Percentiles rank a stretch among this genome's conserved stretches.
Conservation (phyloP, 192 early-diverging fungal species). For the Funneliformis mosseae region DNA sequence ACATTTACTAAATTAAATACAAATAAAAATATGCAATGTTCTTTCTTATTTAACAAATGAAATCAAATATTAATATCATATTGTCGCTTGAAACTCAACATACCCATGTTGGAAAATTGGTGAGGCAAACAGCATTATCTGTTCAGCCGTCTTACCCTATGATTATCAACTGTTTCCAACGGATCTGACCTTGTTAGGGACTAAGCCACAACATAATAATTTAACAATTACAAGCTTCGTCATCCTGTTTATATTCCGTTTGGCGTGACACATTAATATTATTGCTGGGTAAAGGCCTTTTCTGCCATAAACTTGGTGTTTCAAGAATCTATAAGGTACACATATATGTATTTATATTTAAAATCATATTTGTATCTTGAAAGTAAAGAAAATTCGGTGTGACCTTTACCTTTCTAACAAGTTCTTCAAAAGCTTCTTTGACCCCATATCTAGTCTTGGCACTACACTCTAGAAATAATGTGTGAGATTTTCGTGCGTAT, state of each 20-base stretch:
- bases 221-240: neutral
- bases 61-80: neutral
- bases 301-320: slow-evolving; percentile 4
- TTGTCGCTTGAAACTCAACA: too few species aligned
- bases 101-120: neutral
- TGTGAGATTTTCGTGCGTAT: slow-evolving; percentile 87
- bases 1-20: neutral
- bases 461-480: slow-evolving; percentile 94
- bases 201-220: neutral
- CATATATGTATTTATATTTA: neutral
- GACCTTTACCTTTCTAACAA: slow-evolving; percentile 78
- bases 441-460: slow-evolving; percentile 95
- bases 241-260: neutral
- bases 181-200: neutral
- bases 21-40: neutral
- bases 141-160: neutral
- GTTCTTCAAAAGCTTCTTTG: slow-evolving; percentile 90
- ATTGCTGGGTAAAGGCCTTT: neutral
- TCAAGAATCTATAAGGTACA: neutral
- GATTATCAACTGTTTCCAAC: neutral
- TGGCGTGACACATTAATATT: neutral
- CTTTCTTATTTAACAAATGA: neutral
- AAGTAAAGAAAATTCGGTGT: neutral
- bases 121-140: too few species aligned
- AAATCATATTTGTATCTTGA: neutral